Conservation (phyloP, 768 basidiomycete species). For the Calvatia gigantea region DNA sequence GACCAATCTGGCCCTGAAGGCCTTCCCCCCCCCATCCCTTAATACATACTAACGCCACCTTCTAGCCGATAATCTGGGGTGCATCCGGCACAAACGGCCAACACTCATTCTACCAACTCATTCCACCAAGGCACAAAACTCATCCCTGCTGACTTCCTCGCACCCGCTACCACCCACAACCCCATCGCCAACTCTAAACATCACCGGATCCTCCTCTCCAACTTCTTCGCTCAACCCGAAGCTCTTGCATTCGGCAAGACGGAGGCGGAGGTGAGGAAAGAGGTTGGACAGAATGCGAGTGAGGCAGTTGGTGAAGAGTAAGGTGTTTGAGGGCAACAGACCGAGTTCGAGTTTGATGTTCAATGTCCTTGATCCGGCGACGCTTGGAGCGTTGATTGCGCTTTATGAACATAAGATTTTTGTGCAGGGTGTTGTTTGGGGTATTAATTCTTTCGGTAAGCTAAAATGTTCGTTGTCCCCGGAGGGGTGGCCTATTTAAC, state of each 20-base stretch:
- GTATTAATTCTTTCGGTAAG: slow-evolving; percentile 95
- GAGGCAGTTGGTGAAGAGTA: slow-evolving; percentile 91
- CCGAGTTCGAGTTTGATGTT: slow-evolving; percentile 97
- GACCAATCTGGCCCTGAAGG: background rate
- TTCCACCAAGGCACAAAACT: slow-evolving; percentile 93
- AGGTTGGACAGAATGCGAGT: slow-evolving; percentile 65
- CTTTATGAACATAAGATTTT: slow-evolving; percentile 99
- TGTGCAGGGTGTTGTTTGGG: slow-evolving; percentile 95
- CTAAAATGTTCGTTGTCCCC: background rate
- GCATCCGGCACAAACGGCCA: slow-evolving; percentile 98
- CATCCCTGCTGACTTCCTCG: slow-evolving; percentile 90
- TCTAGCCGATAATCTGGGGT: slow-evolving; percentile 97
- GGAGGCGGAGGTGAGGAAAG: slow-evolving; percentile 77
- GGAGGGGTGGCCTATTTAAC: background rate
- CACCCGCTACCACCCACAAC: slow-evolving; percentile 87
- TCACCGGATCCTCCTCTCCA: slow-evolving; percentile 95
- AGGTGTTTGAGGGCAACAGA: slow-evolving; percentile 96
- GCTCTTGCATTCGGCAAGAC: slow-evolving; percentile 98
- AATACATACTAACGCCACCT: slow-evolving; percentile 3
- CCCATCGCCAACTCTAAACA: slow-evolving; percentile 85
- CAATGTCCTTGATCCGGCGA: slow-evolving; percentile 86
- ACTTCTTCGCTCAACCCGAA: slow-evolving; percentile 98
- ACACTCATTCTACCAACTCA: slow-evolving; percentile 98
- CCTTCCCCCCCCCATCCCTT: too few species aligned
- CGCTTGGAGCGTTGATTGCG: slow-evolving; percentile 87